Evolutionary conservation across 78 protist genomes (phyloP), one percentile per base, ranked within the genome.

Genomic region (Dictyostelium brefeldianum): DNA sequence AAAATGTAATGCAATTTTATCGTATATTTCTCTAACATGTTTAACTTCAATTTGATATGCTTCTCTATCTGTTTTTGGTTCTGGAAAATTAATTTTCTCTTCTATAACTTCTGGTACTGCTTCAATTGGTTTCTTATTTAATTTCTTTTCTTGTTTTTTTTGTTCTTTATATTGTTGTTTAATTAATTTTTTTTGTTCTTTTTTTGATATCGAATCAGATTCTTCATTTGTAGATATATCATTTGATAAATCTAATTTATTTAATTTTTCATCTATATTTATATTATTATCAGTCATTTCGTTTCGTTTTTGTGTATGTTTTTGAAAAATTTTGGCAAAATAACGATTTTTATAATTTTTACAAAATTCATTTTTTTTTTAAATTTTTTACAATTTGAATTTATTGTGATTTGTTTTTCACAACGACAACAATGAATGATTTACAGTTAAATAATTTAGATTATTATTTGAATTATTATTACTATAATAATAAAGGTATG

Each of bases 1-100:
- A 43, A 94, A 94, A 73, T 94, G 96, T 43, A 83, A 54, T 48
- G 96, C 92, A 6, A 94, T 94, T 4, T 51, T 87, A 41, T 94
- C 84, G 46, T 94, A 94, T 1, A 94, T 90, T 27, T 94, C 50
- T 43, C 81, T 78, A 10, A 94, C 96, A 92, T 94, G 89, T 51
- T 93, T 57, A 25, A 36, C 17, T 51, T 94, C 96, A 17, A 94
- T 43, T 17, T 53, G 46, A 77, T 87, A 87, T 62, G 92, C 92
- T n/a, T 87, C 92, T 29, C 41, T 31, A 87, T 87, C 92, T n/a
- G 82, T 41, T 50, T 75, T 74, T 22, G 92, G 92, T 62, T 87
- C 92, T 59, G 25, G 12, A 77, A 87, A 87, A 22, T 41, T 36
- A 27, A 87, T 65, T 50, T 36, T 87, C 47, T 64, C 22, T 31